phyloP scores from a whole-genome alignment of 208 protist genomes.

The Trypanosomatidae sp. region DNA sequence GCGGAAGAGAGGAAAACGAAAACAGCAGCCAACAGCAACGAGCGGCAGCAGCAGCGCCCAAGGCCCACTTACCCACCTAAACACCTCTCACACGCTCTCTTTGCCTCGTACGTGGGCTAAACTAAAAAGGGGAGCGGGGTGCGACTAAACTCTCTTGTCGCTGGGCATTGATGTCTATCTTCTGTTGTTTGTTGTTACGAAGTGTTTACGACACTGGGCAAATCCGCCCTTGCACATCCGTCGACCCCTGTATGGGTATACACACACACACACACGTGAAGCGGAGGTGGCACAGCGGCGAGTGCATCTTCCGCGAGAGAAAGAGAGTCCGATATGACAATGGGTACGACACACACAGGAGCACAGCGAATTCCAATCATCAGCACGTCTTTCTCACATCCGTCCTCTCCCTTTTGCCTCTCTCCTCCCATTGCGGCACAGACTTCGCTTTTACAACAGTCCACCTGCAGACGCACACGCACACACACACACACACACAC shows the following conservation, averaged over 20 bases:
- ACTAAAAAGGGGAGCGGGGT: background rate
- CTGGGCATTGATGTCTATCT: background rate
- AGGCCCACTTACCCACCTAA: background rate
- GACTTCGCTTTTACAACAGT: background rate
- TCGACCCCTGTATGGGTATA: background rate
- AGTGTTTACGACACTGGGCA: background rate
- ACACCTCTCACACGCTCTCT: background rate
- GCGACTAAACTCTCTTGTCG: background rate
- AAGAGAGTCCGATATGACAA: background rate
- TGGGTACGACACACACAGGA: background rate
- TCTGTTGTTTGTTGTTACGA: background rate
- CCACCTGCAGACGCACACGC: background rate
- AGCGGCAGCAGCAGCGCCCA: background rate
- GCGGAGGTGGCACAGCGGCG: background rate
- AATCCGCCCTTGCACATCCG: background rate
- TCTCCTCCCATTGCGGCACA: background rate
- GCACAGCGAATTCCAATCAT: background rate
- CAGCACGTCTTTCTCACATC: background rate
- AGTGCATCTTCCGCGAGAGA: background rate
- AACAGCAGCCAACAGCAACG: background rate
- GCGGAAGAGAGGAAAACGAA: background rate
- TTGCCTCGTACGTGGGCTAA: background rate
- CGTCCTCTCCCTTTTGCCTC: background rate
- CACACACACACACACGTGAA: background rate
- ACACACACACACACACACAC: no score